A percentile compares a stretch with the other conserved stretches of the same genome.
Conservation (phyloP, 805 yeast genomes). For the Candida glaebosa region DNA sequence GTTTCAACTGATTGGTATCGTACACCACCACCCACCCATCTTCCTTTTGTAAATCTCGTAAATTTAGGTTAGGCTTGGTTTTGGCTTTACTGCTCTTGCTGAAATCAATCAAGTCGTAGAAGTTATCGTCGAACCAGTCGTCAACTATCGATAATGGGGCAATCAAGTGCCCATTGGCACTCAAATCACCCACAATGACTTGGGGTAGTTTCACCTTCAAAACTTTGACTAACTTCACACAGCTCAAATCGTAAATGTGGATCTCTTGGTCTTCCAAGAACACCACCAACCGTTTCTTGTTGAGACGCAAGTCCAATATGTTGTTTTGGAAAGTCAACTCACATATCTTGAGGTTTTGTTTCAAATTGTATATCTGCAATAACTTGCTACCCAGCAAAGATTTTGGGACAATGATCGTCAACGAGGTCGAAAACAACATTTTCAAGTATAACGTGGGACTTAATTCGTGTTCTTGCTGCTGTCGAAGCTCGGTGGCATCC, state of each 20-base stretch:
- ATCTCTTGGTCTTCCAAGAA: conserved; percentile 72
- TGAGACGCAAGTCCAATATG: conserved; percentile 69
- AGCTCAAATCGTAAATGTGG: conserved; percentile 83
- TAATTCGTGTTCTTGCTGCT: not conserved
- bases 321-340: conserved; percentile 83
- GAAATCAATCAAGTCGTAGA: conserved; percentile 21
- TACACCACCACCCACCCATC: conserved; percentile 40
- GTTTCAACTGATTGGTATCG: conserved; percentile 32
- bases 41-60: conserved; percentile 24
- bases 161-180: conserved; percentile 33
- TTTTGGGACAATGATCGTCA: conserved; percentile 39
- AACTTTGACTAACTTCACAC: conserved; percentile 68
- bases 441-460: conserved; percentile 30
- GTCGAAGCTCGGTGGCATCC: conserved; percentile 6
- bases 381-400: conserved; percentile 24
- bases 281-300: conserved; percentile 77
- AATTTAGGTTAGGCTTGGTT: conserved; percentile 16
- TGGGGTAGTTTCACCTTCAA: conserved; percentile 22
- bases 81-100: conserved; percentile 18
- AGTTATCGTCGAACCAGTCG: conserved; percentile 9
- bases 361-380: conserved; percentile 37
- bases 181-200: conserved; percentile 30
- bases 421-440: conserved; percentile 40
- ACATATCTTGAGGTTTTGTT: conserved; percentile 58
- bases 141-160: conserved; percentile 30